Conservation (phyloP, 202 grass and related monocot genomes). For the Dendrocalamus latiflorus region DNA sequence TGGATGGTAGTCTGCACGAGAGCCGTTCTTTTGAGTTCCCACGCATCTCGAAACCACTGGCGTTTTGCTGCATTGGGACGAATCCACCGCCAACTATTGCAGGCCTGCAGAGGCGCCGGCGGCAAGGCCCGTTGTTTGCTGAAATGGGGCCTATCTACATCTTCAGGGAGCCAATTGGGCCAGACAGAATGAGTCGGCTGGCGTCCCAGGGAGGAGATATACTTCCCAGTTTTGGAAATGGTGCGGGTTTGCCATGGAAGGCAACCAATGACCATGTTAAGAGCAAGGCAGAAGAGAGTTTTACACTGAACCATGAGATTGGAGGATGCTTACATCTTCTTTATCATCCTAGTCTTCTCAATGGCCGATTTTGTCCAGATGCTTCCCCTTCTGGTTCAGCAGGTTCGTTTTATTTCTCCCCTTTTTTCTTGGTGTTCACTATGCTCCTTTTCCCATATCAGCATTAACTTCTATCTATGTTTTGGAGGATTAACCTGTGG, state of each 20-base stretch:
- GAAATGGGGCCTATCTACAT: constrained; percentile 99
- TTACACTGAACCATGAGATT: constrained; percentile 64
- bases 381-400: constrained; percentile 90
- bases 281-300: constrained; percentile 60
- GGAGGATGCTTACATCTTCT: constrained; percentile 76
- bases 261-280: constrained; percentile 62
- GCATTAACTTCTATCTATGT: neutral
- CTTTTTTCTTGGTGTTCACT: neutral
- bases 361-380: constrained; percentile 82
- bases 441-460: constrained; percentile 1
- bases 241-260: constrained; percentile 86
- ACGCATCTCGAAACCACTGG: too few relatives aligned
- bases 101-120: too few relatives aligned
- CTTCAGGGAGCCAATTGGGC: constrained; percentile 91
- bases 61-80: too few relatives aligned
- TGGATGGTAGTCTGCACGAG: too few relatives aligned
- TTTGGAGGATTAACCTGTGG: neutral
- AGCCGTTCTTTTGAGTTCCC: too few relatives aligned
- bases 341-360: constrained; percentile 85
- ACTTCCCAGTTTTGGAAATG: constrained; percentile 85
- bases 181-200: constrained; percentile 67
- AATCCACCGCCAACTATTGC: too few relatives aligned
- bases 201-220: constrained; percentile 70
- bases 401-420: constrained; percentile 40
- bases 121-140: too few relatives aligned